Conservation (phyloP, 2,329 filamentous ascomycete species). For the Exophiala lecanii-corni region DNA sequence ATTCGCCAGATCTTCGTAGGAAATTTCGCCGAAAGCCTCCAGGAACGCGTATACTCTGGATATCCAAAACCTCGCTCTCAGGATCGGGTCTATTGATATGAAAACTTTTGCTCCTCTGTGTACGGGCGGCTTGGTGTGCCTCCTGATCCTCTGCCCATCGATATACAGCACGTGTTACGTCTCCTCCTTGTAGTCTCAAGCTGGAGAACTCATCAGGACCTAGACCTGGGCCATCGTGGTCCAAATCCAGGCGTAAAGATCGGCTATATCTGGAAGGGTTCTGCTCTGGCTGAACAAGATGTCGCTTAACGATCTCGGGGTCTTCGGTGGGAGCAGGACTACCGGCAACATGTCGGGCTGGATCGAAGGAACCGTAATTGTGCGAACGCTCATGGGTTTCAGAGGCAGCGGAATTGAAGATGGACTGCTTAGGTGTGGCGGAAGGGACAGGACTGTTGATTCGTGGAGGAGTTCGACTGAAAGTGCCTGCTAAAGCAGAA, state of each 20-base stretch:
- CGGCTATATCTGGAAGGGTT: conserved; percentile 35
- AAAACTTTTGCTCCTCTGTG: conserved; percentile 82
- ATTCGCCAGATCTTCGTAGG: conserved; percentile 68
- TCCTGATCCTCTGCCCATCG: conserved; percentile 91
- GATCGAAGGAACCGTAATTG: conserved; percentile 76
- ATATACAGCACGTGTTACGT: conserved; percentile 92
- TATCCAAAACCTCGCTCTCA: conserved; percentile 75
- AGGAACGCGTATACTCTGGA: conserved; percentile 84
- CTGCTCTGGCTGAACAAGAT: conserved; percentile 69
- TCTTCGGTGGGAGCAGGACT: conserved; percentile 67
- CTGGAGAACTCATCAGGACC: conserved; percentile 87
- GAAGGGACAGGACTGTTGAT: conserved; percentile 42
- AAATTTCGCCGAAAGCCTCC: conserved; percentile 92
- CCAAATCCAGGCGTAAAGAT: conserved; percentile 30
- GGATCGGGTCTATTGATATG: conserved; percentile 70
- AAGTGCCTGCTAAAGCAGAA: conserved; percentile 72
- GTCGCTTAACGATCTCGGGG: conserved; percentile 82
- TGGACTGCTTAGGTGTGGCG: conserved; percentile 10
- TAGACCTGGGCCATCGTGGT: conserved; percentile 32
- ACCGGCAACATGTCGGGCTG: conserved; percentile 56
- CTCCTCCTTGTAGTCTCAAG: conserved; percentile 84
- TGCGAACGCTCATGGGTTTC: conserved; percentile 49
- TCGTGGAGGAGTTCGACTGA: conserved; percentile 49
- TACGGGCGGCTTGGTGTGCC: conserved; percentile 52
- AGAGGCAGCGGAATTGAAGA: conserved; percentile 53